Percentiles rank a stretch among this genome's conserved stretches.
Conservation (phyloP, 108 stramenopile genomes). For the Conticribra guillardii region DNA sequence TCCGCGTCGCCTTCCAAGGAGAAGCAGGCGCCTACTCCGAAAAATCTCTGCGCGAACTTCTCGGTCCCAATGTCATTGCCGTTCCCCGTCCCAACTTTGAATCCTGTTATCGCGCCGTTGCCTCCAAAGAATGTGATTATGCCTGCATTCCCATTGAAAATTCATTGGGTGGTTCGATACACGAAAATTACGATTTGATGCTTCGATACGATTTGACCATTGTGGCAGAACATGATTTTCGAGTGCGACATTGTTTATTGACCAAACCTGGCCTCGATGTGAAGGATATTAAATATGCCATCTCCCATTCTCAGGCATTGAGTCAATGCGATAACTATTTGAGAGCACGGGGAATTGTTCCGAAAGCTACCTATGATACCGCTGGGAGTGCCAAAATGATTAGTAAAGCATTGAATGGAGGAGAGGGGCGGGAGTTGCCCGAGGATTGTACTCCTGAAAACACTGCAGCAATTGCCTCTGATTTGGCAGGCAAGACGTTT, state of each 20-base stretch:
- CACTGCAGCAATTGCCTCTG: slow-evolving; percentile 94
- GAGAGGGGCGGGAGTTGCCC: slow-evolving; percentile 54
- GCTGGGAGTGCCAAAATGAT: slow-evolving; percentile 98
- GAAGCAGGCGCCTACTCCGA: slow-evolving; percentile 98
- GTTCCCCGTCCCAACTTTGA: slow-evolving; percentile 92
- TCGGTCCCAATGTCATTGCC: slow-evolving; percentile 88
- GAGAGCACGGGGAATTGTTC: slow-evolving; percentile 75
- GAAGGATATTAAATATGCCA: slow-evolving; percentile 87
- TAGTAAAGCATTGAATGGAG: slow-evolving; percentile 30
- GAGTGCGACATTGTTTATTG: slow-evolving; percentile 93
- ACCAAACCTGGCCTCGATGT: slow-evolving; percentile 74
- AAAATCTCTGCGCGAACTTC: slow-evolving; percentile 90
- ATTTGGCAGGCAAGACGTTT: slow-evolving; percentile 91
- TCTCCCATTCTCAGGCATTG: slow-evolving; percentile 96
- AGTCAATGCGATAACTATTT: slow-evolving; percentile 98
- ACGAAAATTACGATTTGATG: slow-evolving; percentile 98
- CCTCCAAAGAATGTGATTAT: slow-evolving; percentile 92
- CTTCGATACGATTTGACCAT: slow-evolving; percentile 88
- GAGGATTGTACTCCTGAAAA: slow-evolving; percentile 83
- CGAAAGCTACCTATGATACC: slow-evolving; percentile 93
- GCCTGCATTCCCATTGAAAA: slow-evolving; percentile 97
- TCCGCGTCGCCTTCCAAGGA: slow-evolving; percentile 95
- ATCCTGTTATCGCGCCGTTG: slow-evolving; percentile 96
- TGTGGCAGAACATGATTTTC: slow-evolving; percentile 93
- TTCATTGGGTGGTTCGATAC: slow-evolving; percentile 96